Percentiles rank a stretch among this genome's conserved stretches.
Conservation (phyloP, 1,139 yeast species). For the Debaryomycetaceae sp. region DNA sequence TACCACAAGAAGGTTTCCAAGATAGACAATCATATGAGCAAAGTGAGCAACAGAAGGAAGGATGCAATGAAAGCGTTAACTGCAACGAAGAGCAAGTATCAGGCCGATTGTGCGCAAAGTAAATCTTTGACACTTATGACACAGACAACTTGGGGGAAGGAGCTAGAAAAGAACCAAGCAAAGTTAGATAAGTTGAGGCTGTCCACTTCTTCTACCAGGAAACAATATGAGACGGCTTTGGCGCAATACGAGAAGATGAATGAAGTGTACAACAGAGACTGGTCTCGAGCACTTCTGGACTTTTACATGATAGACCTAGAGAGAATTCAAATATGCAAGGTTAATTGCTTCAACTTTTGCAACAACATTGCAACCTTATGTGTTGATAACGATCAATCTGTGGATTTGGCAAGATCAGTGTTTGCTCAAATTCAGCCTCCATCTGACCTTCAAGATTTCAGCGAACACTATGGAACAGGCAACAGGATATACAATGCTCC, state of each 20-base stretch:
- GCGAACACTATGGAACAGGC: conserved; percentile 63
- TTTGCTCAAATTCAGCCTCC: conserved; percentile 68
- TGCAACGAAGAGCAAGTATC: conserved; percentile 52
- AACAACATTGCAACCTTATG: conserved; percentile 74
- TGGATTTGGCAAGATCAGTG: conserved; percentile 64
- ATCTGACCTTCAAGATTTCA: conserved; percentile 57
- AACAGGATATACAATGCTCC: conserved; percentile 58
- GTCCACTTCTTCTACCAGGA: conserved; percentile 45
- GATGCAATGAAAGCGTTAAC: conserved; percentile 32
- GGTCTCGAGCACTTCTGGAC: conserved; percentile 68
- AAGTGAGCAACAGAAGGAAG: conserved; percentile 23
- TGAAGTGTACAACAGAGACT: conserved; percentile 72
- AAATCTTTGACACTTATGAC: conserved; percentile 60
- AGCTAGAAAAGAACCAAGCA: conserved; percentile 61
- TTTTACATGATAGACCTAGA: conserved; percentile 77
- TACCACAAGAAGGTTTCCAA: conserved; percentile 31
- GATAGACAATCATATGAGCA: conserved; percentile 36
- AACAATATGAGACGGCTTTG: conserved; percentile 59
- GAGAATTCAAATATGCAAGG: conserved; percentile 69
- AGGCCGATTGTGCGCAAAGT: conserved; percentile 55
- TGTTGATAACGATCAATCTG: conserved; percentile 72
- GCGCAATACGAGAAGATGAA: conserved; percentile 62
- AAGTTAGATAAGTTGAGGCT: conserved; percentile 57
- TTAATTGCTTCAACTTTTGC: conserved; percentile 80
- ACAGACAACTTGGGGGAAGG: conserved; percentile 76